Evolutionary conservation across 352 stramenopile species (phyloP), one percentile per base, ranked within the genome.

Genomic region (Lagenidium giganteum): DNA sequence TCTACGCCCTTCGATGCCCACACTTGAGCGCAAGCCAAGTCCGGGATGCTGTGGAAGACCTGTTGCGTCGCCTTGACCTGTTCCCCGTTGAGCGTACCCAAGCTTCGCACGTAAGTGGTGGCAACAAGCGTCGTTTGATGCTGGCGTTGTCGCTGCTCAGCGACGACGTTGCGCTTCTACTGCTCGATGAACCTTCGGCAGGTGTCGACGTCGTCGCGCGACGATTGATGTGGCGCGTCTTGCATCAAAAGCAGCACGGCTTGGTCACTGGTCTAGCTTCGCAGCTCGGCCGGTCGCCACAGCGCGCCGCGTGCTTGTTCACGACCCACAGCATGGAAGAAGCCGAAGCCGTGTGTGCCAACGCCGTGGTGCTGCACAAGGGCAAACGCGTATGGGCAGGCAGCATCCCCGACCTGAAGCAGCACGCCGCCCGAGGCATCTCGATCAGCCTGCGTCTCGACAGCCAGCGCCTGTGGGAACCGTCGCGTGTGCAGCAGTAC

Each of bases 281-380:
- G n/a, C n/a, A n/a, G n/a, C n/a, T n/a, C n/a, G n/a, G n/a, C n/a
- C n/a, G n/a, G n/a, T n/a, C n/a, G n/a, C n/a, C n/a, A n/a, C 50
- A 75, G 33, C 51, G 67, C 13, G 68, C 67, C 33, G 83, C 72
- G 48, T 93, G 80, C 18, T 45, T 93, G 42, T 93, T 93, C 39
- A 93, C 80, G 21, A 93, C 80, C 4, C 80, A 93, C 50, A 90
- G 80, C 26, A 89, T 93, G 75, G 80, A 93, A 42, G 80, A 93
- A 36, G 77, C 80, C 3, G 80, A 93, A 24, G 77, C 80, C 5
- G 80, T 93, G 34, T 93, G 80, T 40, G 78, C 77, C 4, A 90
- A 89, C 33, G 80, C 80, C 1, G 64, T 93, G 14, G 76, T 93
- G 35, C 53, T 93, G 5, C 72, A 73, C 46, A 87, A 87, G 33